Evolutionary conservation across 352 stramenopile genomes (phyloP).

Genomic region (Phytophthora pluvialis): DNA sequence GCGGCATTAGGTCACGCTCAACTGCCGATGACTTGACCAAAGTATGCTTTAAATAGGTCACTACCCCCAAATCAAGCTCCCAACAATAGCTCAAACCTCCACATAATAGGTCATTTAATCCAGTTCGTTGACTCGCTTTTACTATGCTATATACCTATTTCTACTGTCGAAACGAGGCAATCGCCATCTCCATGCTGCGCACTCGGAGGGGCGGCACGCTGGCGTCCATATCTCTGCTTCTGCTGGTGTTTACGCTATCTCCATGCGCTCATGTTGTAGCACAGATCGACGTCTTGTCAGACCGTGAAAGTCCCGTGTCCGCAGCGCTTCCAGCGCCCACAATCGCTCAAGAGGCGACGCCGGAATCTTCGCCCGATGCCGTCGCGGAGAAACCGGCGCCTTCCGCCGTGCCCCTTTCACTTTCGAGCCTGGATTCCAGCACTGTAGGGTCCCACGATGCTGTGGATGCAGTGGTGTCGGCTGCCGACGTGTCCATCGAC

Average conservation of each 20-base stretch:
- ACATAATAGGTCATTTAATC: background rate
- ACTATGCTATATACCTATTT: slow-evolving; percentile 11
- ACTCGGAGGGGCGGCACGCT: background rate
- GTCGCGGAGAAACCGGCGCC: slow-evolving; percentile 14
- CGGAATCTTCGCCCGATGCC: background rate
- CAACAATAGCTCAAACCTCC: too few relatives aligned
- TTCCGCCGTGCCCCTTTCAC: background rate
- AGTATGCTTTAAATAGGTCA: slow-evolving; percentile 7
- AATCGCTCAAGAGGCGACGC: background rate
- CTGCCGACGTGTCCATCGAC: slow-evolving; percentile 72
- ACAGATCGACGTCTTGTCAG: slow-evolving; percentile 29
- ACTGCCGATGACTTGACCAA: slow-evolving; percentile 27
- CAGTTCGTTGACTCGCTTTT: background rate
- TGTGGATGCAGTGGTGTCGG: slow-evolving; percentile 24
- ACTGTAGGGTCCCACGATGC: slow-evolving; percentile 17
- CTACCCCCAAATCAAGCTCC: too few relatives aligned
- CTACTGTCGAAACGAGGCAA: slow-evolving; percentile 17
- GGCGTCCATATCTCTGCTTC: slow-evolving; percentile 13
- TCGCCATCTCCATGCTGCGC: slow-evolving; percentile 12
- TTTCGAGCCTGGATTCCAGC: slow-evolving; percentile 30
- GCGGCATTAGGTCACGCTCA: slow-evolving; percentile 2
- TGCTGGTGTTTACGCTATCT: slow-evolving; percentile 11
- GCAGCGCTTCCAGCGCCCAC: slow-evolving; percentile 14
- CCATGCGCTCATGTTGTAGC: slow-evolving; percentile 14
- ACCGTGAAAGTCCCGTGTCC: slow-evolving; percentile 15